Conservation (phyloP, 805 yeast genomes). For the Candida sanyiensis region DNA sequence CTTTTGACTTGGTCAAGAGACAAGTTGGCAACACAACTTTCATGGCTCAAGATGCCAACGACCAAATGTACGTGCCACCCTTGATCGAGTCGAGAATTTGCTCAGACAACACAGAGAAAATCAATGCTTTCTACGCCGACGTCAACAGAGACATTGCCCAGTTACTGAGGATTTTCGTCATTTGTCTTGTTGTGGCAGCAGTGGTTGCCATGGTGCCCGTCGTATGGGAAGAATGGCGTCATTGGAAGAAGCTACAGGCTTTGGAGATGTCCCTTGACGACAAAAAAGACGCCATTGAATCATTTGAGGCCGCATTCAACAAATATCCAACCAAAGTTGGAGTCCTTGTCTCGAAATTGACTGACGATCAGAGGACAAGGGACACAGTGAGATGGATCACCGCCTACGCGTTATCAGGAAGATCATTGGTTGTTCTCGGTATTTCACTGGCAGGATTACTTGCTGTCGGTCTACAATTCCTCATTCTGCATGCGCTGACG, state of each 20-base stretch:
- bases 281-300: slow-evolving; percentile 19
- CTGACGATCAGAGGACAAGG: slow-evolving; percentile 11
- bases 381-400: slow-evolving; percentile 32
- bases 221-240: slow-evolving; percentile 38
- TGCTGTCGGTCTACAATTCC: slow-evolving; percentile 48
- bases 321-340: slow-evolving; percentile 22
- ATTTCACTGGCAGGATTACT: slow-evolving; percentile 54
- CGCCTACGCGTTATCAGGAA: slow-evolving; percentile 44
- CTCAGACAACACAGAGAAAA: slow-evolving; percentile 31
- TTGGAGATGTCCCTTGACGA: slow-evolving; percentile 25
- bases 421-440: slow-evolving; percentile 44
- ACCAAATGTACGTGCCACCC: slow-evolving; percentile 38
- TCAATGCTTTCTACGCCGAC: slow-evolving; percentile 34
- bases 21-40: slow-evolving; percentile 33
- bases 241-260: slow-evolving; percentile 42
- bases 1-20: slow-evolving; percentile 47
- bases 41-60: slow-evolving; percentile 8
- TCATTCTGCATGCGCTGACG: slow-evolving; percentile 34
- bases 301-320: slow-evolving; percentile 22
- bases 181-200: slow-evolving; percentile 36
- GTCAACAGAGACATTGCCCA: slow-evolving; percentile 30
- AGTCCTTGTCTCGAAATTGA: slow-evolving; percentile 6
- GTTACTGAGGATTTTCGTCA: slow-evolving; percentile 34
- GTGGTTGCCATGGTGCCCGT: slow-evolving; percentile 37
- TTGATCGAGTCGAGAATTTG: slow-evolving; percentile 33